Conservation (phyloP, 768 basidiomycete species). For the Boletus rufocinnamomeus region DNA sequence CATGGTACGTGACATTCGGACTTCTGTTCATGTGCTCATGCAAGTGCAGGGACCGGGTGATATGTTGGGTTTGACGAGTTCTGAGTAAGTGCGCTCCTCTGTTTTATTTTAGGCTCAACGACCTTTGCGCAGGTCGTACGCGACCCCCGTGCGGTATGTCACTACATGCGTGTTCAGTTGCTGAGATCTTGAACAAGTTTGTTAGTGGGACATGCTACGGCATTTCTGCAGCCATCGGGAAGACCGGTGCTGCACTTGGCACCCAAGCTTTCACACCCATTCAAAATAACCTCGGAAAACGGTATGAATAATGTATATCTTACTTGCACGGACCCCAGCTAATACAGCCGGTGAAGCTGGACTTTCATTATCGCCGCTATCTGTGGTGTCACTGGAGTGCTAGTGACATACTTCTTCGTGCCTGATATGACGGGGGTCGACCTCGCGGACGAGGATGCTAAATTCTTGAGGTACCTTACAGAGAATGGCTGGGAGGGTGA, state of each 20-base stretch:
- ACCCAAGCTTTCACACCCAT: conserved; percentile 73
- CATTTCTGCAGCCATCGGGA: conserved; percentile 65
- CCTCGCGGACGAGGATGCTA: conserved; percentile 63
- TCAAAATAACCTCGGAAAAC: conserved; percentile 64
- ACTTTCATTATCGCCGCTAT: conserved; percentile 72
- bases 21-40: conserved; percentile 12
- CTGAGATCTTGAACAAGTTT: background rate
- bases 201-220: conserved; percentile 69
- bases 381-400: conserved; percentile 60
- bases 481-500: conserved; percentile 68
- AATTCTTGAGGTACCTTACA: conserved; percentile 58
- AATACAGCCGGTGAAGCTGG: conserved; percentile 43
- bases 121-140: conserved; percentile 48
- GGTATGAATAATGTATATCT: conserved; percentile 35
- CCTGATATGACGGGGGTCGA: conserved; percentile 69
- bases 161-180: background rate
- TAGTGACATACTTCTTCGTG: conserved; percentile 68
- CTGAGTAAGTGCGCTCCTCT: conserved; percentile 49
- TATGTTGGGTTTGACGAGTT: conserved; percentile 66
- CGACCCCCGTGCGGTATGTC: conserved; percentile 59
- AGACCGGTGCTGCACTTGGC: conserved; percentile 71
- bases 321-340: background rate
- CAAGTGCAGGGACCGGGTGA: conserved; percentile 62
- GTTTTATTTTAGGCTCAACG: conserved; percentile 1
- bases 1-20: conserved; percentile 39